Evolutionary conservation across 176 grass and related monocot genomes (phyloP), one percentile per base, ranked within the genome.

Genomic region (Bromus sterilis): DNA sequence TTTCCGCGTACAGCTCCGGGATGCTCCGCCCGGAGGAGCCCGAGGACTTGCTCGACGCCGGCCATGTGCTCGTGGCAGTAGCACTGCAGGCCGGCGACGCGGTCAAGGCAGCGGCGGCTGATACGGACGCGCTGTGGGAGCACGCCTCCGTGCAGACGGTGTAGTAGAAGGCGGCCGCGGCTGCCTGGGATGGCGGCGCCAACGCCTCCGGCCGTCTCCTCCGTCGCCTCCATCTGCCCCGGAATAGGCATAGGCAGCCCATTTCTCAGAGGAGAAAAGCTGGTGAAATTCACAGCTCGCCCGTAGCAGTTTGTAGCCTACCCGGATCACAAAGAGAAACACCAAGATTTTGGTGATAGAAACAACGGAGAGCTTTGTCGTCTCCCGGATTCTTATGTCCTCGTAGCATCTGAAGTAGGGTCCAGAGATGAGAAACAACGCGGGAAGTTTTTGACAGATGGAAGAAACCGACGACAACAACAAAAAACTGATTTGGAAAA

Each of bases 1-100:
- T 89, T 39, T 85, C 62, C 79, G 87, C 82, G 66, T 86, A 88
- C 83, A 89, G 71, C 72, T 91, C 89, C 39, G 86, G 77, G 49
- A 89, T 85, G 86, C 92, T 89, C 68, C 73, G 74, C 73, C 70
- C 61, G 21, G 85, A 85, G 11, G 89, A 87, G 13, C 24, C 76
- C 7, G 82, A 90, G 15, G 92, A 91, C 57, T 59, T 76, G 91
- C 79, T 93, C 11, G 64, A 75, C 20, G 64, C 75, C 76, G 66
- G 69, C 76, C 68, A 90, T n/a, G 56, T 30, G 63, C 48, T 84
- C 66, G 65, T 79, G 39, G 34, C 67, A 24, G 33, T 78, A 18
- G 24, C 68, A 39, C 24, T 44, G 39, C 68, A 29, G 15, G 32
- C 39, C 2, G 65, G 66, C 74, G 80, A 85, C 15, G 53, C 68